Evolutionary conservation across 2,329 filamentous ascomycete genomes (phyloP).

Genomic region (Fusarium mangiferae): DNA sequence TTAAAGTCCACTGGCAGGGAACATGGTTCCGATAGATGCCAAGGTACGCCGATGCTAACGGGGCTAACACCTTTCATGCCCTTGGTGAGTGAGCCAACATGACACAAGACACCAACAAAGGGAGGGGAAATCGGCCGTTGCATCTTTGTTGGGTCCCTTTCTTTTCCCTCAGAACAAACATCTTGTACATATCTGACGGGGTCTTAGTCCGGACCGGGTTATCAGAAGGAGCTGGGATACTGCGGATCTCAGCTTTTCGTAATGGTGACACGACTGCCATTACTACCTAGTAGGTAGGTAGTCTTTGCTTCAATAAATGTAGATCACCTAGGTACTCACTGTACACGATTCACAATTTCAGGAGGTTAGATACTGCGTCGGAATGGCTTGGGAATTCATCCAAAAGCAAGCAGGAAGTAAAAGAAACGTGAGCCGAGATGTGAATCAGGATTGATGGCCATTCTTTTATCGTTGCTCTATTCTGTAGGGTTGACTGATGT

Average conservation of each 20-base stretch:
- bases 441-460: background rate
- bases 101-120: conserved; percentile 9
- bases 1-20: conserved; percentile 18
- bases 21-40: conserved; percentile 30
- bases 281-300: background rate
- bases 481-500: background rate
- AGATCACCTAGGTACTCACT: background rate
- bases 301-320: background rate
- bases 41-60: conserved; percentile 11
- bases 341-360: background rate
- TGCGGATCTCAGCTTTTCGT: background rate
- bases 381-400: background rate
- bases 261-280: background rate
- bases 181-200: background rate
- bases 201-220: background rate
- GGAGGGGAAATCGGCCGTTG: conserved; percentile 2
- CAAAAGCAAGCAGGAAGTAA: background rate
- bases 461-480: background rate
- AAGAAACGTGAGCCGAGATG: background rate
- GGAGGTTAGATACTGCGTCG: background rate
- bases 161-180: background rate
- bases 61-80: conserved; percentile 21
- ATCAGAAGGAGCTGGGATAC: background rate
- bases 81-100: conserved; percentile 13
- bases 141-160: conserved; percentile 6